Base-by-base conservation (phyloP, 1,139 yeast species). In the Saccharomyces hybrid region DNA sequence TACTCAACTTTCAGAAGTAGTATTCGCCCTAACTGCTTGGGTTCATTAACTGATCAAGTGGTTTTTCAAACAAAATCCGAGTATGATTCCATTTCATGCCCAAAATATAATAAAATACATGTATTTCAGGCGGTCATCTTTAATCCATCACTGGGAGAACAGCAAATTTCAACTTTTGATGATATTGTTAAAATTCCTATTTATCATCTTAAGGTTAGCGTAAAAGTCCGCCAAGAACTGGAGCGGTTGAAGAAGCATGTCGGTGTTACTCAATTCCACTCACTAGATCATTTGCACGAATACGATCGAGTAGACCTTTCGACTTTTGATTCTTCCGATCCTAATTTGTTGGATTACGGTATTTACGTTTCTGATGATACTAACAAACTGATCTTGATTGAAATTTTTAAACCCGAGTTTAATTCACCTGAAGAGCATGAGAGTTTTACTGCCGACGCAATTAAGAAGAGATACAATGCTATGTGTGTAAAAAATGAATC, bases 321-420 rank as follows among this genome's bases (percentile, higher is more conserved):
- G 9, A 51, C 64, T 0, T 57, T 59, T 46, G 60, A 60, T 38
- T 54, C 57, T 3, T 32, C 42, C 13, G 63, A 69, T 46, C 60
- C 64, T 8, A 55, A 56, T 1, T 58, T 66, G 4, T 51, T 71
- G 4, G 82, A 79, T 56, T 67, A 74, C 14, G 79, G 77, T 2
- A 75, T 73, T 13, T 79, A 69, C 60, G 72, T 76, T 1, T 76
- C 80, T 29, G 63, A 70, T 14, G 69, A 68, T 34, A 73, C 81
- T 0, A 73, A 75, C 38, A 73, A 70, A n/a, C 56, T 77, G 9
- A 51, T 79, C 2, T 61, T 78, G 54, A 63, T 78, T 26, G 81
- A 78, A 59, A 67, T 79, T 0, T 71, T 72, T 23, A 66, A 70
- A 28, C 74, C 80, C 0, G 75, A 73, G 47, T 72, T 79, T 49